Conservation (phyloP, 495 filamentous ascomycete species). For the Letharia lupina region DNA sequence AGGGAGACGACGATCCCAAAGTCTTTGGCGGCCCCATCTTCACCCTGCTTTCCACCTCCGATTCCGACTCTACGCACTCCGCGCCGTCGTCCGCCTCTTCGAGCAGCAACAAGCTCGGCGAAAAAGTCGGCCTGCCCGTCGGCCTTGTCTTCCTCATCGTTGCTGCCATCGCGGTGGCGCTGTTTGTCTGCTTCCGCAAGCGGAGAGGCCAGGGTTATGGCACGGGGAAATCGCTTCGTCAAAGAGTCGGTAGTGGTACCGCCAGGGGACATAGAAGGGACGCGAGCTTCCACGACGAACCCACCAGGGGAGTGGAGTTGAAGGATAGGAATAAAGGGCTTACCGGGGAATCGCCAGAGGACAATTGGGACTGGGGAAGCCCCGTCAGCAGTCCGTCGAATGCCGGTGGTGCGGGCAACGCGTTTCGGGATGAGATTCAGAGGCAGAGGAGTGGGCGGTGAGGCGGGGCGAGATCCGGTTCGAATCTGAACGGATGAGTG, state of each 20-base stretch:
- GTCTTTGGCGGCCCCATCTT: slow-evolving; percentile 7
- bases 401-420: slow-evolving; percentile 16
- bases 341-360: neutral
- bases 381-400: slow-evolving; percentile 13
- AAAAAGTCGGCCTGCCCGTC: slow-evolving; percentile 22
- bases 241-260: slow-evolving; percentile 4
- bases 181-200: slow-evolving; percentile 28
- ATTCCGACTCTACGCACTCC: neutral
- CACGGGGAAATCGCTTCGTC: neutral
- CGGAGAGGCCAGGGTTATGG: slow-evolving; percentile 18
- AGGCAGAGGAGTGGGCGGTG: slow-evolving; percentile 19
- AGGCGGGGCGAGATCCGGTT: neutral
- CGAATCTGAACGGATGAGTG: neutral
- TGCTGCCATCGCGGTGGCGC: neutral
- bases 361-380: slow-evolving; percentile 18
- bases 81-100: neutral
- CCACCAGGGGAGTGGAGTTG: slow-evolving; percentile 19
- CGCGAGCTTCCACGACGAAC: slow-evolving; percentile 22
- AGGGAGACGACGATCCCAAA: neutral
- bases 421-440: slow-evolving; percentile 21
- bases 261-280: slow-evolving; percentile 13
- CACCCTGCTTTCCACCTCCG: slow-evolving; percentile 1
- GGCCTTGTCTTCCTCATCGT: slow-evolving; percentile 18
- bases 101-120: slow-evolving; percentile 17
- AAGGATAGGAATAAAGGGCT: slow-evolving; percentile 10